These are phyloP conservation scores for Hymenotorrendiella dingleyae DNA, from an alignment of 2,329 filamentous ascomycete genomes.

Conservation along the genomic window DNA sequence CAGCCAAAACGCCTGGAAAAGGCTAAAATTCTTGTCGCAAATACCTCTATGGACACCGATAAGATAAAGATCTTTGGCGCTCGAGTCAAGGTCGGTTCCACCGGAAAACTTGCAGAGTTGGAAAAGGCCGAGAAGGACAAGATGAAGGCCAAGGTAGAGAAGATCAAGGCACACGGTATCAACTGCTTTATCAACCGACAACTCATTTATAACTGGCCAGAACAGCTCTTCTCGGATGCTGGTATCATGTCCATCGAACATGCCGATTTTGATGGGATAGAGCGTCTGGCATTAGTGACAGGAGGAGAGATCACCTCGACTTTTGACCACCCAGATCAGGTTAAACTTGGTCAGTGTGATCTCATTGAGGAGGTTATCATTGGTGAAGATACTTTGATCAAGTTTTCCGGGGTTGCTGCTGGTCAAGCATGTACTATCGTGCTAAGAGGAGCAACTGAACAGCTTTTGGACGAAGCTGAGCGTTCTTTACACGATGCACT, in stretches of 20 bases:
- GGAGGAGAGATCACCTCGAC: slow-evolving; percentile 96
- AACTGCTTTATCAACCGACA: slow-evolving; percentile 99
- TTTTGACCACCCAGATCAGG: slow-evolving; percentile 95
- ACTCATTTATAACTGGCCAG: slow-evolving; percentile 99
- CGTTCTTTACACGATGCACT: slow-evolving; percentile 93
- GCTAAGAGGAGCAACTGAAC: slow-evolving; percentile 90
- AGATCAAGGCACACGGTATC: slow-evolving; percentile 97
- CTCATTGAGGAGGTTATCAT: slow-evolving; percentile 97
- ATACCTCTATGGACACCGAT: slow-evolving; percentile 99
- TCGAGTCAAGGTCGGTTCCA: slow-evolving; percentile 91
- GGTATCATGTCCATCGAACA: slow-evolving; percentile 99
- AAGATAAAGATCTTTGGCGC: slow-evolving; percentile 99
- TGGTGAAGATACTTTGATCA: slow-evolving; percentile 94
- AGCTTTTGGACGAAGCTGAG: slow-evolving; percentile 94
- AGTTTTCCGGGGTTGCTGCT: slow-evolving; percentile 91
- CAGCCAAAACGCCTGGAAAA: slow-evolving; percentile 97
- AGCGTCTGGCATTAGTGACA: slow-evolving; percentile 88
- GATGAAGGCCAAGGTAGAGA: slow-evolving; percentile 99
- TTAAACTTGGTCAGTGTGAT: slow-evolving; percentile 93
- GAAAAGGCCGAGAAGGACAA: slow-evolving; percentile 98
- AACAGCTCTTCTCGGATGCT: slow-evolving; percentile 95
- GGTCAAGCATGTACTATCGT: slow-evolving; percentile 96
- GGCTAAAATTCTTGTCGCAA: slow-evolving; percentile 95
- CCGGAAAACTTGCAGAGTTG: slow-evolving; percentile 93
- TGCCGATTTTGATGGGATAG: slow-evolving; percentile 97